Base-by-base conservation (phyloP, 345 rosid genomes). In the Brassica rapa region DNA sequence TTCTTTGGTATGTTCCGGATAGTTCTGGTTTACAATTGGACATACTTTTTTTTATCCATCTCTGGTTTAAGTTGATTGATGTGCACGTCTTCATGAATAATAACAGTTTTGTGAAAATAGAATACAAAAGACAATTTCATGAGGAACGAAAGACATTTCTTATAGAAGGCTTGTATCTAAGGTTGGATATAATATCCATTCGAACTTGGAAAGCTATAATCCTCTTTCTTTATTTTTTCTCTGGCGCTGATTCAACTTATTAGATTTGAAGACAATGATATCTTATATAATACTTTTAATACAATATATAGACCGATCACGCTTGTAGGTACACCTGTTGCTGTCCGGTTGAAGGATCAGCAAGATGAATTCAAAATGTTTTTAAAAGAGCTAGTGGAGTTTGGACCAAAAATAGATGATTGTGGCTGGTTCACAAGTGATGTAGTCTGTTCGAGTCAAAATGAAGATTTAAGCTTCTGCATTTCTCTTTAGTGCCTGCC, bases 1-100 rank as follows among this genome's bases (percentile, higher is more conserved):
- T 43, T 21, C 62, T 69, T 24, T 77, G 11, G 56, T 41, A 41
- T 60, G 53, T 25, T 56, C 68, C 62, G 46, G 63, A 70, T 21
- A 70, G 10, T 70, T 49, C 33, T 55, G 25, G 49, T n/a, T n/a
- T n/a, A n/a, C n/a, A n/a, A n/a, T n/a, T n/a, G n/a, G n/a, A n/a
- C n/a, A n/a, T n/a, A n/a, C n/a, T n/a, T n/a, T n/a, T n/a, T n/a
- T n/a, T n/a, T n/a, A n/a, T n/a, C n/a, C n/a, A n/a, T n/a, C n/a
- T n/a, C n/a, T n/a, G n/a, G n/a, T n/a, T n/a, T n/a, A n/a, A n/a
- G n/a, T 55, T 59, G 6, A 1, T 56, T 53, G 57, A 53, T 39
- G 43, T 46, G 53, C 53, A 46, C 1, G 21, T 51, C 25, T 21
- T 8, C 62, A 56, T 8, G 62, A 56, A 51, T 51, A 51, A 6